phyloP scores from a whole-genome alignment of 2,329 filamentous ascomycete genomes.

The Rhexocercosporidium sp. region DNA sequence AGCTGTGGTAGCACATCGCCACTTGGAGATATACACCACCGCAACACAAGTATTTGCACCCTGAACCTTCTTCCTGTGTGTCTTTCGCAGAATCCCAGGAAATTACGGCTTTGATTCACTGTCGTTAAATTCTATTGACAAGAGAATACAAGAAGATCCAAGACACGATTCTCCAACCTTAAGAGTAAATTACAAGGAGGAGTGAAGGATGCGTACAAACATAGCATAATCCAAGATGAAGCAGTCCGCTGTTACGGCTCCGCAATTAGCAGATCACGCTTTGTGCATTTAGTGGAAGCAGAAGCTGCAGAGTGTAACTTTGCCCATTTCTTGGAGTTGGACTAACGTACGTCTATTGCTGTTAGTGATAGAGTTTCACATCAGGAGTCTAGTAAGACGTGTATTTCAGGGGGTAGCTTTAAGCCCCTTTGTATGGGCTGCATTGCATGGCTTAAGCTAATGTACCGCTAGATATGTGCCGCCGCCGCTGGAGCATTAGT shows the following conservation, averaged over 20 bases:
- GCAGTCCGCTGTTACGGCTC: neutral
- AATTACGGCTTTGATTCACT: too few species aligned
- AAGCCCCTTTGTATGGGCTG: neutral
- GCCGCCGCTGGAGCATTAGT: slow-evolving; percentile 5
- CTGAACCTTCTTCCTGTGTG: too few species aligned
- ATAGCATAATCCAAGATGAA: neutral
- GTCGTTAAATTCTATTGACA: too few species aligned
- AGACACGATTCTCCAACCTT: neutral
- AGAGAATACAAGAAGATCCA: too few species aligned
- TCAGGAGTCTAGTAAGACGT: neutral
- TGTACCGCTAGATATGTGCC: too few species aligned
- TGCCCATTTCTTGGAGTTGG: neutral
- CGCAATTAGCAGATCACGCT: neutral
- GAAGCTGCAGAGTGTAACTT: neutral
- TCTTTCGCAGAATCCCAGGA: too few species aligned
- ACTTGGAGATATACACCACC: slow-evolving; percentile 2
- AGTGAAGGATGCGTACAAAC: neutral
- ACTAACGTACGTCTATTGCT: neutral
- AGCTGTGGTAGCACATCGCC: neutral
- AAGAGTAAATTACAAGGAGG: neutral
- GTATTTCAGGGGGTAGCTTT: slow-evolving; percentile 4
- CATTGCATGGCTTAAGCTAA: neutral
- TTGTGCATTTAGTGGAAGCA: neutral
- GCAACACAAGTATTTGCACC: neutral
- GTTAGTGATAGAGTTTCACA: slow-evolving; percentile 11